Base-by-base conservation (phyloP, 1,284 basidiomycete genomes). In the Leccinum pachyderme region DNA sequence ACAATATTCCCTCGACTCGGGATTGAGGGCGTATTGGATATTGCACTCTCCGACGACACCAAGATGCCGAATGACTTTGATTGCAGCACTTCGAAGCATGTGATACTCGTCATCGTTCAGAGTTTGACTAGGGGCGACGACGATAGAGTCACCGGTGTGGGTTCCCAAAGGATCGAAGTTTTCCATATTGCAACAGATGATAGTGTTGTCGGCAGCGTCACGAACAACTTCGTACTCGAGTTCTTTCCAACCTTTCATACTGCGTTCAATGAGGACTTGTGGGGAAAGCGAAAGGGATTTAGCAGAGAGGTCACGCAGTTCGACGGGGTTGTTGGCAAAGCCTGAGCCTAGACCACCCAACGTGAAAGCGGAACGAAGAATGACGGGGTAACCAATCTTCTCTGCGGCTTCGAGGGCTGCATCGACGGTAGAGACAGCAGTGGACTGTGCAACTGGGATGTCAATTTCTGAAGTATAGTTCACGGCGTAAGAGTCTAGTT, bases 111-210 rank as follows among this genome's bases (percentile, higher is more conserved):
- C 91, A 68, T 99, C 97, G 35, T 95, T 93, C 15, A 99, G 79
- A 2, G 97, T 99, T 74, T 99, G 97, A 4, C 95, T 98, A 2
- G 97, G 97, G 5, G 97, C 97, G 45, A 99, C 95, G 69, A 99
- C 97, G 68, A 99, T 99, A n/a, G 96, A 99, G 73, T 99, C 97
- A 68, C 97, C 97, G n/a, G 97, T 99, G 75, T 99, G 97, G 43
- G 94, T 98, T 61, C 97, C 97, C 59, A 99, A 87, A 22, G 97
- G 97, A 71, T 99, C 97, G 65, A 99, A 99, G 77, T 99, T 99
- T 76, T 97, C 92, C 92, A 94, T 95, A 74, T 95, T 95, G 75
- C 93, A 96, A 76, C 93, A 95, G 66, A 95, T 95, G 71, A 95
- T 93, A 9, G 93, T 93, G 74, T 93, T 93, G 71, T 99, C 95